Base-by-base conservation (phyloP, 768 basidiomycete species). In the Termitomyces sp. region DNA sequence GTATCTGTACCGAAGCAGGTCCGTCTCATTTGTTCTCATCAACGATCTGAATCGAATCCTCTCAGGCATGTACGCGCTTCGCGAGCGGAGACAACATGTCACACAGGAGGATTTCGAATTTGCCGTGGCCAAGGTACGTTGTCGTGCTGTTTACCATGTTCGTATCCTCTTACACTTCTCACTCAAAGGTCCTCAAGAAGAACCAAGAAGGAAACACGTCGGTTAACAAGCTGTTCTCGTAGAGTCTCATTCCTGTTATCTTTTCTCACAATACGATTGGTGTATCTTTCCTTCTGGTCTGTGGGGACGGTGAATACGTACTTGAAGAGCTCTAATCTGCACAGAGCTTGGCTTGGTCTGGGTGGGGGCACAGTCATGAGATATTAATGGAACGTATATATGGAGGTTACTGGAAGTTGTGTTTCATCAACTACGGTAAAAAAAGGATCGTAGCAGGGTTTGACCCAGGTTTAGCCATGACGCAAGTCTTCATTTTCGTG, bases 81-180 rank as follows among this genome's bases (percentile, higher is more conserved):
- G 96, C 18, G 96, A 99, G 74, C 83, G 96, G 58, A 79, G 96
- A 62, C 95, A 97, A 63, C 95, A 98, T 71, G 96, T 98, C 51
- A 97, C 95, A 3, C 95, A 97, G 72, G 96, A 98, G 69, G 96
- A 98, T 68, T 98, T 98, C 67, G 97, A 98, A 79, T 95, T 98
- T 77, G 95, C 96, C 34, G 91, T 98, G 13, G 95, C 95, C 2
- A 98, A 97, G 83, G 93, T 90, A 53, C 5, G 53, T 34, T 39
- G 24, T 53, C 32, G 18, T 40, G 24, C 22, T 24, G 51, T 26
- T 13, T 33, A 40, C 26, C n/a, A 30, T 55, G 24, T 47, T 6
- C 46, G 27, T 20, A 13, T 45, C 9, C 50, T n/a, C 32, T 46
- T 53, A 64, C 45, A 20, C 43, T 63, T 32, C n/a, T 42, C 61